Base-by-base conservation (phyloP, 345 rosid species). In the Arabidopsis suecica region DNA sequence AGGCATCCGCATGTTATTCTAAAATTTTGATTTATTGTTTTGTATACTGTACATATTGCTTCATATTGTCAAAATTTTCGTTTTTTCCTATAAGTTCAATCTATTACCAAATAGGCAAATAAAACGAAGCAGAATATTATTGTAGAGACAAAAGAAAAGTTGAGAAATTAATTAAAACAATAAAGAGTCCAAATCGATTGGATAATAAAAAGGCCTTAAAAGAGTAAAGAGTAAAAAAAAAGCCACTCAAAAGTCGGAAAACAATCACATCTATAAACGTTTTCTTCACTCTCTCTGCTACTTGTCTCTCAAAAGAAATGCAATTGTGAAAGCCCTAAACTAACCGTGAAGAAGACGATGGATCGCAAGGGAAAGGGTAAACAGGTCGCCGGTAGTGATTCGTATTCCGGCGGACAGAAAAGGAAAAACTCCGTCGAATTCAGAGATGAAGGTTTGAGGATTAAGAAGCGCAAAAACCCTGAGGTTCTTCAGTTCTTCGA, bases 401-500 rank as follows among this genome's bases (percentile, higher is more conserved):
- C 41, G 0, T 64, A 62, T 61, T 70, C 84, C 38, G 70, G 70
- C 14, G 82, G 83, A 58, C 68, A 80, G 58, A 88, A 77, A 75
- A 56, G 75, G 49, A 63, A 38, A 47, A 68, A 37, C 23, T 51
- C 16, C 1, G 68, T 76, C 41, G 72, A 77, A 48, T 71, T 70
- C 14, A 63, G 80, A 56, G 84, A 73, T 4, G 86, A 79, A 25
- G 84, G 80, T 41, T 69, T 84, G 30, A 57, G 72, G 40, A 77
- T 77, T 59, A 76, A 49, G 14, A 86, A 83, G 74, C 81, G 84
- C 70, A 86, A 72, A 69, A 82, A 78, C 37, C 82, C 78, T n/a
- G 78, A 57, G 5, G 87, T 88, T 34, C 85, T 90, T 58, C 87
- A 84, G 82, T 90, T 90, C 81, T 81, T 90, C 68, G 89, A 90